Percentiles rank a stretch among this genome's conserved stretches.
Conservation (phyloP, 768 basidiomycete species). For the Obba rivulosa region DNA sequence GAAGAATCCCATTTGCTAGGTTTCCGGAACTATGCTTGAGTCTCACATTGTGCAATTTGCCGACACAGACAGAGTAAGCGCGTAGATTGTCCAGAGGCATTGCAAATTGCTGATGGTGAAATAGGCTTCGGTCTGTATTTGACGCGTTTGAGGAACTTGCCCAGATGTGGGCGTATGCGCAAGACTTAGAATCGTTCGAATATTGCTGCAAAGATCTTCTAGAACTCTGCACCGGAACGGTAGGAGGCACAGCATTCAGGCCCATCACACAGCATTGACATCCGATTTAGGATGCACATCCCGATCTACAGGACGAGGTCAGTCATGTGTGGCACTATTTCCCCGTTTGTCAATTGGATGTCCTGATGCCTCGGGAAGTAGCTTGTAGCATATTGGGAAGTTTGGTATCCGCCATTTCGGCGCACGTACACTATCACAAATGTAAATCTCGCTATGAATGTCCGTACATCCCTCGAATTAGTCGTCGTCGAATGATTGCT, state of each 20-base stretch:
- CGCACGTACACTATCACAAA: slow-evolving; percentile 49
- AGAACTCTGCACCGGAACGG: slow-evolving; percentile 50
- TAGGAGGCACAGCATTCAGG: slow-evolving; percentile 25
- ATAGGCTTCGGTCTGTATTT: slow-evolving; percentile 53
- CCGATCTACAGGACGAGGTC: slow-evolving; percentile 64
- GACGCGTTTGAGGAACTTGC: slow-evolving; percentile 60
- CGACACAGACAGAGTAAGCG: slow-evolving; percentile 61
- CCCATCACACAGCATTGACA: not conserved
- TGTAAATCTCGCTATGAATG: slow-evolving; percentile 55
- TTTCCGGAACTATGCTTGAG: slow-evolving; percentile 71
- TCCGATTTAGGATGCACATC: slow-evolving; percentile 38
- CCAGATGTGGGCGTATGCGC: slow-evolving; percentile 58
- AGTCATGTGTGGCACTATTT: slow-evolving; percentile 15
- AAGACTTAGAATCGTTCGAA: slow-evolving; percentile 63
- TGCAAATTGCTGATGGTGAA: not conserved
- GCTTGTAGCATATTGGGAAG: slow-evolving; percentile 67
- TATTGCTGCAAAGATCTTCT: slow-evolving; percentile 58
- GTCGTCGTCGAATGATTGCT: not conserved
- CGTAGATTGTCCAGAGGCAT: not conserved
- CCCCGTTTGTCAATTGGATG: not conserved
- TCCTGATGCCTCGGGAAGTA: slow-evolving; percentile 21
- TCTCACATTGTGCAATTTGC: slow-evolving; percentile 63
- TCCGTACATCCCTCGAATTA: slow-evolving; percentile 27
- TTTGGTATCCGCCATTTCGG: slow-evolving; percentile 45
- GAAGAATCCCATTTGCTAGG: slow-evolving; percentile 29